Conservation (phyloP, 2,329 filamentous ascomycete genomes). For the Knufia fluminis region DNA sequence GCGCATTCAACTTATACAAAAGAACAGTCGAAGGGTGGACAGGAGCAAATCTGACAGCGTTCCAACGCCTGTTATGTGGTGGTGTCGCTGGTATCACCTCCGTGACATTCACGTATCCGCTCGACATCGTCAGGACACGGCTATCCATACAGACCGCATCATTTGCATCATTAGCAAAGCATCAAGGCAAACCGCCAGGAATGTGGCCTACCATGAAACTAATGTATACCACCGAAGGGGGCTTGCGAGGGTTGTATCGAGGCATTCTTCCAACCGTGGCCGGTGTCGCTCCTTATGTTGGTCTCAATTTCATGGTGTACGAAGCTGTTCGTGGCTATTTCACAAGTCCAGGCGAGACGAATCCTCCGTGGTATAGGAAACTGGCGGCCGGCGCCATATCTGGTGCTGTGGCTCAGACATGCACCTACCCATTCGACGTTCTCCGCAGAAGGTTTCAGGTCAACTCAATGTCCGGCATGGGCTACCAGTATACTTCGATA, state of each 20-base stretch:
- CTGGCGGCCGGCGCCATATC: slow-evolving; percentile 83
- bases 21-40: slow-evolving; percentile 70
- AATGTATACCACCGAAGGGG: slow-evolving; percentile 92
- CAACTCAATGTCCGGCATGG: slow-evolving; percentile 98
- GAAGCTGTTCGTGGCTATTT: slow-evolving; percentile 76
- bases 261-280: slow-evolving; percentile 90
- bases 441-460: slow-evolving; percentile 91
- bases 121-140: slow-evolving; percentile 93
- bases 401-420: slow-evolving; percentile 93
- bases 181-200: slow-evolving; percentile 64
- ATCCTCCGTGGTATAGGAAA: slow-evolving; percentile 71
- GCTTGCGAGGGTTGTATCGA: slow-evolving; percentile 75
- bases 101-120: slow-evolving; percentile 86
- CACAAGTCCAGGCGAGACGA: slow-evolving; percentile 77
- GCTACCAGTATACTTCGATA: slow-evolving; percentile 86
- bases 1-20: slow-evolving; percentile 96
- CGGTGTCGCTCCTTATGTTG: slow-evolving; percentile 93
- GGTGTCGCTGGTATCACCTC: slow-evolving; percentile 90
- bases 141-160: slow-evolving; percentile 97
- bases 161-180: slow-evolving; percentile 64
- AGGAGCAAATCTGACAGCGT: slow-evolving; percentile 61
- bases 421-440: slow-evolving; percentile 96
- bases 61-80: slow-evolving; percentile 76
- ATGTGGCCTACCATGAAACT: slow-evolving; percentile 76
- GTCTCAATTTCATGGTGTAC: slow-evolving; percentile 97